These are phyloP conservation scores for Pisolithus marmoratus DNA, from an alignment of 768 basidiomycete species.

Conservation along the genomic window DNA sequence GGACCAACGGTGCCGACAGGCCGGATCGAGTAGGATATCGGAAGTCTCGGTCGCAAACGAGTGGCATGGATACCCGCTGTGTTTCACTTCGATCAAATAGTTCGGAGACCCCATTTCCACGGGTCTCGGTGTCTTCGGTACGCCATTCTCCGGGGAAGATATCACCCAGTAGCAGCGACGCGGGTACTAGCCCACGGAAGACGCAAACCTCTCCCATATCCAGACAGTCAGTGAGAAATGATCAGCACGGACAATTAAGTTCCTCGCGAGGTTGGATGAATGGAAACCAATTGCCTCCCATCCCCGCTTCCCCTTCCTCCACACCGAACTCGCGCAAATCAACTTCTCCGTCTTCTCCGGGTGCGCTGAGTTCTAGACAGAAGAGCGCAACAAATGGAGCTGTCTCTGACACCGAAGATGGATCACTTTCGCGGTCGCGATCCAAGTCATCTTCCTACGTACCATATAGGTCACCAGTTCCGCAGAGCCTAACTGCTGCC, in stretches of 20 bases:
- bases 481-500: slow-evolving; percentile 70
- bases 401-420: slow-evolving; percentile 27
- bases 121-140: slow-evolving; percentile 29
- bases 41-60: slow-evolving; percentile 33
- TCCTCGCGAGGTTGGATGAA: slow-evolving; percentile 30
- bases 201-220: slow-evolving; percentile 21
- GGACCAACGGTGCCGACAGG: slow-evolving; percentile 8
- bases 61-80: slow-evolving; percentile 30
- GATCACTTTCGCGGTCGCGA: slow-evolving; percentile 41
- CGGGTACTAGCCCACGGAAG: slow-evolving; percentile 18
- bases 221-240: slow-evolving; percentile 30
- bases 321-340: slow-evolving; percentile 50
- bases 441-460: slow-evolving; percentile 53
- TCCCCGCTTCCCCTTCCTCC: slow-evolving; percentile 65
- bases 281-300: slow-evolving; percentile 50
- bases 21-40: slow-evolving; percentile 30
- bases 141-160: slow-evolving; percentile 30
- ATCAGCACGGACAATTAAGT: slow-evolving; percentile 20
- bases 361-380: slow-evolving; percentile 28
- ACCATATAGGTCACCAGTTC: slow-evolving; percentile 48
- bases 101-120: slow-evolving; percentile 19
- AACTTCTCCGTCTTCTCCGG: slow-evolving; percentile 25
- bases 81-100: slow-evolving; percentile 23
- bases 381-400: slow-evolving; percentile 21
- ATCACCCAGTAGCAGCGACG: slow-evolving; percentile 12